These are phyloP conservation scores for Plantago rigida DNA, from an alignment of 305 asterid genomes.

Conservation along the genomic window DNA sequence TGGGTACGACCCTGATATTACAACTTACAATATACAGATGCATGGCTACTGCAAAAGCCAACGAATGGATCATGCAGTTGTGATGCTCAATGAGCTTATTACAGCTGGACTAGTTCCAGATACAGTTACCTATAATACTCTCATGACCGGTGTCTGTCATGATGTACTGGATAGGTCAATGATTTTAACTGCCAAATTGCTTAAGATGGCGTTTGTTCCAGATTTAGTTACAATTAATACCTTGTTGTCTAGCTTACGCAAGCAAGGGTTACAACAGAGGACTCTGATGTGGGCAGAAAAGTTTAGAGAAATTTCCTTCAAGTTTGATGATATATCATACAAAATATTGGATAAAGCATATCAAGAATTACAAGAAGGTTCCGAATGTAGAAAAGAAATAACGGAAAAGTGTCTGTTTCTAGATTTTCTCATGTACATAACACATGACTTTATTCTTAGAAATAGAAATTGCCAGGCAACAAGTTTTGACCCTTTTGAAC, in stretches of 20 bases:
- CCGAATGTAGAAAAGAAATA: conserved; percentile 36
- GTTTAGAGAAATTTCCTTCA: conserved; percentile 61
- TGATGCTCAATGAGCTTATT: conserved; percentile 63
- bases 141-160: conserved; percentile 62
- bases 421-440: conserved; percentile 83
- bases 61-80: conserved; percentile 58
- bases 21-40: conserved; percentile 72
- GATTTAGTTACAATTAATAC: conserved; percentile 65
- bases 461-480: conserved; percentile 29
- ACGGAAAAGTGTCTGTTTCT: conserved; percentile 66
- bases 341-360: conserved; percentile 62
- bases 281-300: conserved; percentile 74
- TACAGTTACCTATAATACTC: conserved; percentile 76
- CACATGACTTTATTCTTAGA: conserved; percentile 57
- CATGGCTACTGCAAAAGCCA: conserved; percentile 64
- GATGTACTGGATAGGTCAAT: conserved; percentile 80
- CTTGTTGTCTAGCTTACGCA: conserved; percentile 64
- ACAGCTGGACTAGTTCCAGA: conserved; percentile 75
- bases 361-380: conserved; percentile 41
- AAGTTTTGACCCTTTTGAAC: conserved; percentile 27
- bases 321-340: conserved; percentile 72
- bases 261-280: conserved; percentile 77
- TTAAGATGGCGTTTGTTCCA: conserved; percentile 81
- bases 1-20: conserved; percentile 77
- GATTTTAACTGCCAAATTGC: conserved; percentile 77